Evolutionary conservation across 148 eudicot species (phyloP).

Genomic region (Rhododendron ferrugineum): DNA sequence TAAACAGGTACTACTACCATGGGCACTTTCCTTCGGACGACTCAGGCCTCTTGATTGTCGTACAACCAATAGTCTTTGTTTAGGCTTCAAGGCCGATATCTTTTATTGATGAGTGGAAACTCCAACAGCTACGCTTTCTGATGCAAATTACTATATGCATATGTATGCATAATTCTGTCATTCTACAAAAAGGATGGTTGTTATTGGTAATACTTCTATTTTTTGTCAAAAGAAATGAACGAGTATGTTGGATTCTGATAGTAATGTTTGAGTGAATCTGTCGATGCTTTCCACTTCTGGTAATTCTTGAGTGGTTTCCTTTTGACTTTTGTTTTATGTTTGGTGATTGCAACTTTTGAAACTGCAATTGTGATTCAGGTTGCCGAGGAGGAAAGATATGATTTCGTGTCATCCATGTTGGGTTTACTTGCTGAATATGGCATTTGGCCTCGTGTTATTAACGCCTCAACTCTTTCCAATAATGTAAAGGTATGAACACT

Average conservation of each 20-base stretch:
- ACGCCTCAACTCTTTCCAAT: slow-evolving; percentile 68
- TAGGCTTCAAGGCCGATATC: neutral
- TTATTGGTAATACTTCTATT: neutral
- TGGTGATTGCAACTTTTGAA: neutral
- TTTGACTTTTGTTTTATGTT: neutral
- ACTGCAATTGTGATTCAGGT: slow-evolving; percentile 39
- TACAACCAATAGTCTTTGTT: neutral
- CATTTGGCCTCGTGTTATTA: slow-evolving; percentile 65
- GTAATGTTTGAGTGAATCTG: neutral
- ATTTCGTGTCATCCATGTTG: slow-evolving; percentile 62
- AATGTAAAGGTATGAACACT: slow-evolving; percentile 58
- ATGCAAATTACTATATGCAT: neutral
- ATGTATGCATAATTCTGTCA: neutral
- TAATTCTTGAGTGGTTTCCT: neutral
- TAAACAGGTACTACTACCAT: neutral
- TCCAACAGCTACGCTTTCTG: neutral
- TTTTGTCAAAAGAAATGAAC: neutral
- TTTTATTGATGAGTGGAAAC: neutral
- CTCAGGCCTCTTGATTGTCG: neutral
- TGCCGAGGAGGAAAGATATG: slow-evolving; percentile 74
- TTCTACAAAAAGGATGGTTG: neutral
- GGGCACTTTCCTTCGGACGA: neutral
- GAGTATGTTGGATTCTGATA: neutral
- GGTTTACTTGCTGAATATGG: slow-evolving; percentile 77
- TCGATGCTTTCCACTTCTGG: slow-evolving; percentile 2